phyloP scores from a whole-genome alignment of 2,329 filamentous ascomycete species.

The Ustulina deusta region DNA sequence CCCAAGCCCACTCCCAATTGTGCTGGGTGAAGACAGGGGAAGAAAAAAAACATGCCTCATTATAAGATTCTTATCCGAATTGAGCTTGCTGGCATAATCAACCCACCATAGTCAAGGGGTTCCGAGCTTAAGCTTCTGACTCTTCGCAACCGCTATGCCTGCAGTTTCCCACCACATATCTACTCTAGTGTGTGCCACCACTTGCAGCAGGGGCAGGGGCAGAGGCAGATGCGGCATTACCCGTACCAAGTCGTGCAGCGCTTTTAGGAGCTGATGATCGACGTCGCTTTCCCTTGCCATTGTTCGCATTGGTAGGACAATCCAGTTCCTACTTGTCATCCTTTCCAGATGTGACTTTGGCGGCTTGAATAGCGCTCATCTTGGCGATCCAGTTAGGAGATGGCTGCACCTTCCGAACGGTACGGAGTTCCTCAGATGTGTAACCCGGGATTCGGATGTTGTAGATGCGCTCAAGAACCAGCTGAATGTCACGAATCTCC shows the following conservation, averaged over 20 bases:
- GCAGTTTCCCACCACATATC: neutral
- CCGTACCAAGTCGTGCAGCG: neutral
- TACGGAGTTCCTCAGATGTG: conserved; percentile 92
- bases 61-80: neutral
- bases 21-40: neutral
- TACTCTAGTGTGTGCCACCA: neutral
- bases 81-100: neutral
- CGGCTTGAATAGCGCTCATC: conserved; percentile 95
- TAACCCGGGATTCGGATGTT: conserved; percentile 95
- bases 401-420: conserved; percentile 92
- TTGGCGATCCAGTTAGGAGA: conserved; percentile 92
- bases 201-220: neutral
- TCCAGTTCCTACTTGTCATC: conserved; percentile 59
- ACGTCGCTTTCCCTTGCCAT: conserved; percentile 24
- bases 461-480: conserved; percentile 85
- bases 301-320: conserved; percentile 27
- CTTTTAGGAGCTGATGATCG: conserved; percentile 14
- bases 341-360: conserved; percentile 80
- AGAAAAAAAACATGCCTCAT: conserved; percentile 11
- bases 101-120: neutral
- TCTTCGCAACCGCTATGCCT: neutral
- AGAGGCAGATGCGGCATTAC: neutral
- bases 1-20: neutral
- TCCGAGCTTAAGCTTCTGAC: neutral
- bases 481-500: conserved; percentile 87